Percentiles rank a stretch among this genome's conserved stretches.
Conservation (phyloP, 2,329 filamentous ascomycete species). For the Exophiala lecanii-corni region DNA sequence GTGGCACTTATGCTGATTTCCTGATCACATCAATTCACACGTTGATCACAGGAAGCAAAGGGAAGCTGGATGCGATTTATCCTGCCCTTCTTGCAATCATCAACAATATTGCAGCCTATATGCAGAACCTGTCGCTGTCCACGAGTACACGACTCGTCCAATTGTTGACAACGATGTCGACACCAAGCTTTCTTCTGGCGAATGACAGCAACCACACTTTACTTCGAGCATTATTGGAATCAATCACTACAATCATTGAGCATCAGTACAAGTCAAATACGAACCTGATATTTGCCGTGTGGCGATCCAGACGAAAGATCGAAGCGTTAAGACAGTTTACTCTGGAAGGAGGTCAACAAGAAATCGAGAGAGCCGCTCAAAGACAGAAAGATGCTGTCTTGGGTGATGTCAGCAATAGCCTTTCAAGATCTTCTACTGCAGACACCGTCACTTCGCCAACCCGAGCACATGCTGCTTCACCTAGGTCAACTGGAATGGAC, state of each 20-base stretch:
- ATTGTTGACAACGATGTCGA: constrained; percentile 86
- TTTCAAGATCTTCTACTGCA: constrained; percentile 17
- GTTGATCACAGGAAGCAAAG: constrained; percentile 85
- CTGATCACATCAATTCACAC: constrained; percentile 91
- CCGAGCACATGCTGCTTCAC: constrained; percentile 8
- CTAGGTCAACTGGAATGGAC: constrained; percentile 40
- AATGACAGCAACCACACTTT: constrained; percentile 87
- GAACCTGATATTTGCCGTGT: constrained; percentile 71
- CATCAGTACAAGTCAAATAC: constrained; percentile 74
- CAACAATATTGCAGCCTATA: constrained; percentile 84
- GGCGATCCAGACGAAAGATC: constrained; percentile 76
- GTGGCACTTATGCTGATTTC: constrained; percentile 88
- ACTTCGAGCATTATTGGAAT: constrained; percentile 76
- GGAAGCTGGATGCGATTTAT: constrained; percentile 84
- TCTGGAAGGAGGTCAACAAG: constrained; percentile 83
- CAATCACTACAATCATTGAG: constrained; percentile 83
- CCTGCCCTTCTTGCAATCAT: constrained; percentile 87
- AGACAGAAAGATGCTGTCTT: constrained; percentile 45
- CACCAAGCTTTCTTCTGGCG: constrained; percentile 82
- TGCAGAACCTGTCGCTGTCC: constrained; percentile 68
- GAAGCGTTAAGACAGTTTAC: constrained; percentile 83
- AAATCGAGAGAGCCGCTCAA: constrained; percentile 63
- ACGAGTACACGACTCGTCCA: constrained; percentile 81
- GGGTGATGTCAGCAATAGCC: constrained; percentile 31
- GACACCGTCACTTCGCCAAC: constrained; percentile 12